Conservation (phyloP, 2,329 filamentous ascomycete species). For the Onygena corvina region DNA sequence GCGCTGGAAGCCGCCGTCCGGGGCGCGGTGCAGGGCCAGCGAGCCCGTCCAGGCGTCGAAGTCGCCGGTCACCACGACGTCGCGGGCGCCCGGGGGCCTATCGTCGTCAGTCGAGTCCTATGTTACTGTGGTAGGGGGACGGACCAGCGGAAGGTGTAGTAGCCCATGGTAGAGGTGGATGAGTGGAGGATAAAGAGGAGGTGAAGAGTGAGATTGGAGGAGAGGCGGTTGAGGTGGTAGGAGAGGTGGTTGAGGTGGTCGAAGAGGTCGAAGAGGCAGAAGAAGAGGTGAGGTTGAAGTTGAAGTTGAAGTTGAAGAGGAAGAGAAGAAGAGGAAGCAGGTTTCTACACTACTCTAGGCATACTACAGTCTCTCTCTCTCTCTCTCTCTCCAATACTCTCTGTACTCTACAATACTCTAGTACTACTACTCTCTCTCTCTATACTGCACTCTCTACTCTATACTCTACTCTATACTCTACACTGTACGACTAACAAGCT, state of each 20-base stretch:
- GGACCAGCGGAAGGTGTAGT: slow-evolving; percentile 5
- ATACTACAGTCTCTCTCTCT: background rate
- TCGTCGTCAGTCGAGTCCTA: background rate
- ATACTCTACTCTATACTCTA: too few species aligned
- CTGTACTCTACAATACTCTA: too few species aligned
- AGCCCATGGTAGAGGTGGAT: background rate
- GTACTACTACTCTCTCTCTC: background rate
- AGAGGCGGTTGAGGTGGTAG: background rate
- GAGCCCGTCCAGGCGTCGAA: slow-evolving; percentile 87
- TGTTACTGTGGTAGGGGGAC: background rate
- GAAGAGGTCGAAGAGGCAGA: background rate
- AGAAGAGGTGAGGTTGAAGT: background rate
- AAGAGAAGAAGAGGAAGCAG: background rate
- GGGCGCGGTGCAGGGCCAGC: slow-evolving; percentile 56
- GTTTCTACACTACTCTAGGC: background rate
- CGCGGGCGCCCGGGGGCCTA: slow-evolving; percentile 72
- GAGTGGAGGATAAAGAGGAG: background rate
- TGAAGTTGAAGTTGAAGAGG: background rate
- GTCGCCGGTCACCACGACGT: slow-evolving; percentile 89
- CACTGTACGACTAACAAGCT: too few species aligned
- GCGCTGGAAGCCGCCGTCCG: slow-evolving; percentile 59
- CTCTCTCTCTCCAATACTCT: background rate
- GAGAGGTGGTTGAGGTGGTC: background rate
- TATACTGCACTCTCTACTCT: background rate
- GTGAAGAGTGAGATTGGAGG: too few species aligned